Evolutionary conservation across 1,139 yeast genomes (phyloP).

Genomic region (Taphrina communis): DNA sequence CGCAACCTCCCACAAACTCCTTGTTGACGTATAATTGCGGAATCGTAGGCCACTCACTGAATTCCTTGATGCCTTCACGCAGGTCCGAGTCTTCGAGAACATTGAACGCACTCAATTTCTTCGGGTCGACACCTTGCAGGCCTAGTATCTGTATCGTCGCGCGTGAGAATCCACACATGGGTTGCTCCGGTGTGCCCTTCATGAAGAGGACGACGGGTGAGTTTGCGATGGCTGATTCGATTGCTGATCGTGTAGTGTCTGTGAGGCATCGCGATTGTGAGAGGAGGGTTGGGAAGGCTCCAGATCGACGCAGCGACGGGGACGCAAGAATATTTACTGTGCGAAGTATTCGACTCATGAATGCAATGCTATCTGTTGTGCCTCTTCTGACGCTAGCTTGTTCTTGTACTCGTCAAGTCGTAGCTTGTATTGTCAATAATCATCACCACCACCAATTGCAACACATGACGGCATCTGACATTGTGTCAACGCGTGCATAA

Average conservation of each 20-base stretch:
- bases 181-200: conserved; percentile 98
- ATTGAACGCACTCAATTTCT: conserved; percentile 93
- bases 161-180: conserved; percentile 96
- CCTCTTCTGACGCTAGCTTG: no score
- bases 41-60: conserved; percentile 92
- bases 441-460: no score
- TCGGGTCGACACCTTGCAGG: conserved; percentile 96
- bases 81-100: conserved; percentile 93
- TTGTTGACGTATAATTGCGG: conserved; percentile 65
- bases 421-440: no score
- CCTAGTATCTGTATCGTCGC: conserved; percentile 93
- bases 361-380: background rate
- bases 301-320: conserved; percentile 4
- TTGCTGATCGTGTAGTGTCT: conserved; percentile 32
- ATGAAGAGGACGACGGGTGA: conserved; percentile 87
- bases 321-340: conserved; percentile 7
- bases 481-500: conserved; percentile 4
- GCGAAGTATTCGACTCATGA: conserved; percentile 11
- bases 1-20: conserved; percentile 98
- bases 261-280: conserved; percentile 26
- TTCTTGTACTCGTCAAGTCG: no score
- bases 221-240: conserved; percentile 34
- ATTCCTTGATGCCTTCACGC: conserved; percentile 92
- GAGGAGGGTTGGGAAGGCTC: conserved; percentile 31
- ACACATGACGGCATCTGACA: conserved; percentile 13